phyloP scores from a whole-genome alignment of 2,329 filamentous ascomycete species.

The Chaetomiaceae sp. region DNA sequence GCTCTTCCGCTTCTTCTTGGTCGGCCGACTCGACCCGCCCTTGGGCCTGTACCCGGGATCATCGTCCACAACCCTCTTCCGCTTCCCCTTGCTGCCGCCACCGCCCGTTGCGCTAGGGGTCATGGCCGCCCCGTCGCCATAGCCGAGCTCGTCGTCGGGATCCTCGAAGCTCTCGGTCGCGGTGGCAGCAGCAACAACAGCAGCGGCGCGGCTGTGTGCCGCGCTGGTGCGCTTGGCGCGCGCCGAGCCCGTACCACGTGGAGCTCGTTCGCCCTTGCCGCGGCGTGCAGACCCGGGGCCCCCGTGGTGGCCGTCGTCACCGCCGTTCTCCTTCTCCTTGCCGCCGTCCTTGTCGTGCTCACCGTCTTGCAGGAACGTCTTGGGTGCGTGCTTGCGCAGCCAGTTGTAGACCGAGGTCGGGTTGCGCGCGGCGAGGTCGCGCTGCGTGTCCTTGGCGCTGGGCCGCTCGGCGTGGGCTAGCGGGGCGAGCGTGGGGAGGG shows the following conservation, averaged over 20 bases:
- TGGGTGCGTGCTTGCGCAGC: conserved; percentile 79
- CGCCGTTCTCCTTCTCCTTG: conserved; percentile 32
- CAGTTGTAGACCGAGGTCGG: conserved; percentile 94
- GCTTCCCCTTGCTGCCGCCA: conserved; percentile 45
- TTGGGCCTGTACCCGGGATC: conserved; percentile 58
- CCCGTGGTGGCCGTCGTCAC: background rate
- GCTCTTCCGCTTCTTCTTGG: conserved; percentile 53
- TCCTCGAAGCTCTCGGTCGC: conserved; percentile 16
- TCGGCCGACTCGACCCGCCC: conserved; percentile 48
- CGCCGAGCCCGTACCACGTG: conserved; percentile 12
- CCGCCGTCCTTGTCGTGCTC: conserved; percentile 45
- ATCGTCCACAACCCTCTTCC: conserved; percentile 49
- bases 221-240: conserved; percentile 20
- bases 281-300: conserved; percentile 25
- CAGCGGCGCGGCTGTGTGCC: conserved; percentile 3
- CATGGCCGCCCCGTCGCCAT: conserved; percentile 27
- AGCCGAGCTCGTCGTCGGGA: conserved; percentile 20
- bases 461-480: conserved; percentile 36
- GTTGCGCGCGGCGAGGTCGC: conserved; percentile 62
- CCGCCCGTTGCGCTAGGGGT: conserved; percentile 29
- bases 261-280: conserved; percentile 30
- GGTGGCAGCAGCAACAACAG: background rate
- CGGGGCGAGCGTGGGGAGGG: conserved; percentile 49
- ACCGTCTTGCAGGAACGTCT: conserved; percentile 78
- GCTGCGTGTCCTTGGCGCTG: conserved; percentile 34